Conservation (phyloP, 2,329 filamentous ascomycete genomes). For the Calonectria multiphialidica region DNA sequence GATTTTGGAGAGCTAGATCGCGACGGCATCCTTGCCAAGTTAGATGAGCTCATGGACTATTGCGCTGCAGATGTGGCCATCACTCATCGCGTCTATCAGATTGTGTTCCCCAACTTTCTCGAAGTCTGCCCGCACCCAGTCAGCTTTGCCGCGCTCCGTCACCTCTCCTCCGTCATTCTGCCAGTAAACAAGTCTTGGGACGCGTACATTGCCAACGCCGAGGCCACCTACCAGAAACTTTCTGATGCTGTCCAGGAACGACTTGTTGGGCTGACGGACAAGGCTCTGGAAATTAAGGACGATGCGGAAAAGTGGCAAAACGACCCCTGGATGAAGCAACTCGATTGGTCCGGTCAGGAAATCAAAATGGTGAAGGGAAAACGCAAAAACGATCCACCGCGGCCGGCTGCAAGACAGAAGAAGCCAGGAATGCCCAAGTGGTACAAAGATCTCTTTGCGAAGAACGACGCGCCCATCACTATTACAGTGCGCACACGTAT, state of each 20-base stretch:
- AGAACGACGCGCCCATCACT: constrained; percentile 75
- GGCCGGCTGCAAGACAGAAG: constrained; percentile 87
- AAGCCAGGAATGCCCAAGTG: constrained; percentile 94
- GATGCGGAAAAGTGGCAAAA: constrained; percentile 76
- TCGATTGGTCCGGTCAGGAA: constrained; percentile 96
- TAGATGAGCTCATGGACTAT: constrained; percentile 91
- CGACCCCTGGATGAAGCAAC: constrained; percentile 92
- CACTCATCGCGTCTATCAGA: constrained; percentile 94
- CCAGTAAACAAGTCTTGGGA: constrained; percentile 93
- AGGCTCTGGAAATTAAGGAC: constrained; percentile 80
- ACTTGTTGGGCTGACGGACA: constrained; percentile 78
- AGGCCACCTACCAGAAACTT: constrained; percentile 84
- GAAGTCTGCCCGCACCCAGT: constrained; percentile 95
- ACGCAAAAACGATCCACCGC: constrained; percentile 83
- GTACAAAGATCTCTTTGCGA: constrained; percentile 92
- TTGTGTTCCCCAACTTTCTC: constrained; percentile 91
- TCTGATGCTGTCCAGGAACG: constrained; percentile 83
- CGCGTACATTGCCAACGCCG: constrained; percentile 84
- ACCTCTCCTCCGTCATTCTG: constrained; percentile 93
- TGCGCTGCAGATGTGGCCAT: constrained; percentile 94
- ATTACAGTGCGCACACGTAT: constrained; percentile 90
- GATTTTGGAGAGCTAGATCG: constrained; percentile 88
- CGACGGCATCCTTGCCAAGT: constrained; percentile 73
- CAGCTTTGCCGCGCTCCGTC: constrained; percentile 92
- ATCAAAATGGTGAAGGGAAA: constrained; percentile 92